Conservation (phyloP, 2,329 filamentous ascomycete species). For the Hypoxylon sp. region DNA sequence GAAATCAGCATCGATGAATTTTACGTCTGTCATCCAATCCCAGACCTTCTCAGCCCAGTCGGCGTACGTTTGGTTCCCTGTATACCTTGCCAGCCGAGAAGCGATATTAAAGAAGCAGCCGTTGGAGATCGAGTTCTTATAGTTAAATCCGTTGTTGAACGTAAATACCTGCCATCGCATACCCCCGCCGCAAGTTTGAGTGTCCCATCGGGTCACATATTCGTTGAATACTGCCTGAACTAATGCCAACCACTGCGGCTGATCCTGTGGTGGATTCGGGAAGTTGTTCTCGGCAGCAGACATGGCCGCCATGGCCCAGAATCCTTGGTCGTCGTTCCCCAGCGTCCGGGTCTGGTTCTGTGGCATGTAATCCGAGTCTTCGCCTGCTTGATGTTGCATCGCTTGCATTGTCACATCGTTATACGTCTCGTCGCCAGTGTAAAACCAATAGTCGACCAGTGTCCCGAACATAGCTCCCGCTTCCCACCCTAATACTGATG, state of each 20-base stretch:
- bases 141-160: slow-evolving; percentile 78
- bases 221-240: slow-evolving; percentile 85
- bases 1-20: slow-evolving; percentile 68
- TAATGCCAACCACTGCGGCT: slow-evolving; percentile 82
- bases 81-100: slow-evolving; percentile 80
- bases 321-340: slow-evolving; percentile 83
- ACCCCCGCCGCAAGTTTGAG: slow-evolving; percentile 75
- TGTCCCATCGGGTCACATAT: slow-evolving; percentile 79
- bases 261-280: slow-evolving; percentile 71
- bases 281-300: slow-evolving; percentile 82
- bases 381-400: slow-evolving; percentile 70
- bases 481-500: slow-evolving; percentile 71
- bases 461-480: slow-evolving; percentile 78
- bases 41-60: slow-evolving; percentile 81
- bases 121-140: slow-evolving; percentile 77
- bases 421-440: slow-evolving; percentile 75
- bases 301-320: slow-evolving; percentile 88
- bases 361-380: slow-evolving; percentile 74
- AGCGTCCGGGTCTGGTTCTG: slow-evolving; percentile 70
- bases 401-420: slow-evolving; percentile 70
- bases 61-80: slow-evolving; percentile 81
- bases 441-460: slow-evolving; percentile 78
- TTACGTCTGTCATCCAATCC: slow-evolving; percentile 69
- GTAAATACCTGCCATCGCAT: slow-evolving; percentile 88
- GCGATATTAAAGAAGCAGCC: slow-evolving; percentile 78